Evolutionary conservation across 2,329 filamentous ascomycete species (phyloP).

Genomic region (Trichocomaceae sp.): DNA sequence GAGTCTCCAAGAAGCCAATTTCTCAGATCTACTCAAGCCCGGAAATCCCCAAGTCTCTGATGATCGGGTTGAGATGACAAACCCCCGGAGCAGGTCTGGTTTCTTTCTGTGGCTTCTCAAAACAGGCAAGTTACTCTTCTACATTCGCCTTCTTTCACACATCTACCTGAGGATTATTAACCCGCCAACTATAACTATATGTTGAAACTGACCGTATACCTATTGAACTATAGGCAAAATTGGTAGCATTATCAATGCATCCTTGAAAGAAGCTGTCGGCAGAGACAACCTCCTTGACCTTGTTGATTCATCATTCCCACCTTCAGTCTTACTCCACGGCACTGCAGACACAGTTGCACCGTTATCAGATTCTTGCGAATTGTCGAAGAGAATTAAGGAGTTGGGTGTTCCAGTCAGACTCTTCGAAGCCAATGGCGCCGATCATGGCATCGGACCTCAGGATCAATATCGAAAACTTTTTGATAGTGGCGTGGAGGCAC

Average conservation of each 20-base stretch:
- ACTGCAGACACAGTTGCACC: neutral
- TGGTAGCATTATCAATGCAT: neutral
- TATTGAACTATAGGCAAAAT: neutral
- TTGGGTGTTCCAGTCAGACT: neutral
- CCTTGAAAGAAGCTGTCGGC: neutral
- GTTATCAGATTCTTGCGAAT: neutral
- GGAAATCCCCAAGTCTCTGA: neutral
- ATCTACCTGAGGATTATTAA: too few relatives aligned
- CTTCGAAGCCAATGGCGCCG: neutral
- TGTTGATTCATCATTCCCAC: neutral
- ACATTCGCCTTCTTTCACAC: too few relatives aligned
- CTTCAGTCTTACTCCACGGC: neutral
- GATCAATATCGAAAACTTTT: neutral
- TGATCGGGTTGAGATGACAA: neutral
- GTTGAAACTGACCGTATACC: neutral
- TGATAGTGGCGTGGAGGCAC: neutral
- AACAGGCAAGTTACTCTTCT: neutral
- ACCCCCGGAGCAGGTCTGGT: neutral
- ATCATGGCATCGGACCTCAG: neutral
- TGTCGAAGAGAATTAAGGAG: neutral
- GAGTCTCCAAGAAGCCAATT: neutral
- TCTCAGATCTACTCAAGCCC: neutral
- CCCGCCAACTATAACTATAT: too few relatives aligned
- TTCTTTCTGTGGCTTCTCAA: constrained; percentile 1
- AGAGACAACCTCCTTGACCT: neutral